Evolutionary conservation across 148 eudicot species (phyloP).

Genomic region (Vaccinium corymbosum): DNA sequence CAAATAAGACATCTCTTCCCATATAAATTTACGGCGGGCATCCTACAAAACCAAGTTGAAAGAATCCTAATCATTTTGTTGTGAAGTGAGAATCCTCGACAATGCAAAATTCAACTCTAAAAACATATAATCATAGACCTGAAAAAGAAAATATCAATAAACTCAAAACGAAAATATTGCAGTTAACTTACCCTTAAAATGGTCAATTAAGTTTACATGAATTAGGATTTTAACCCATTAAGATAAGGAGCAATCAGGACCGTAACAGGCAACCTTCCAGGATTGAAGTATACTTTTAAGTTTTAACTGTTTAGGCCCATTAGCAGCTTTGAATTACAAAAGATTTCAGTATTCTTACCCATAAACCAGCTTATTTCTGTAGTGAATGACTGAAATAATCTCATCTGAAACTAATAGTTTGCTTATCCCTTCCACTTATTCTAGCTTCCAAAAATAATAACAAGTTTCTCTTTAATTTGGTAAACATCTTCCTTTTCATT

Average conservation of each 20-base stretch:
- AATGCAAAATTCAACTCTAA: not conserved
- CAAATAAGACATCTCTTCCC: conserved; percentile 99
- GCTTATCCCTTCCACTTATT: not conserved
- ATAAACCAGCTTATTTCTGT: not conserved
- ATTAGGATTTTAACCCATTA: not conserved
- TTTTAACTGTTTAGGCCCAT: not conserved
- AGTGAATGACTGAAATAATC: not conserved
- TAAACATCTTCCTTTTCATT: too few species aligned
- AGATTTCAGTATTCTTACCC: not conserved
- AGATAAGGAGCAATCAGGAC: not conserved
- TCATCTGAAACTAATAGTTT: not conserved
- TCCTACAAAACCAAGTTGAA: conserved; percentile 46
- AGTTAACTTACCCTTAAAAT: not conserved
- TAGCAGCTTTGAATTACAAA: not conserved
- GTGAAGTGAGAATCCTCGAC: not conserved
- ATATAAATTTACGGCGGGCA: conserved; percentile 86
- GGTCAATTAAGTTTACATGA: not conserved
- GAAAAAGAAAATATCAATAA: not conserved
- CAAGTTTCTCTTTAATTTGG: not conserved
- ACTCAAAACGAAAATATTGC: not conserved
- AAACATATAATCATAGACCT: not conserved
- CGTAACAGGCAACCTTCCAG: too few species aligned
- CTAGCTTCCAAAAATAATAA: not conserved
- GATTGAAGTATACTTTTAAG: not conserved
- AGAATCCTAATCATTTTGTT: not conserved